Evolutionary conservation across 257 asterid genomes (phyloP).

Genomic region (Capsicum baccatum): DNA sequence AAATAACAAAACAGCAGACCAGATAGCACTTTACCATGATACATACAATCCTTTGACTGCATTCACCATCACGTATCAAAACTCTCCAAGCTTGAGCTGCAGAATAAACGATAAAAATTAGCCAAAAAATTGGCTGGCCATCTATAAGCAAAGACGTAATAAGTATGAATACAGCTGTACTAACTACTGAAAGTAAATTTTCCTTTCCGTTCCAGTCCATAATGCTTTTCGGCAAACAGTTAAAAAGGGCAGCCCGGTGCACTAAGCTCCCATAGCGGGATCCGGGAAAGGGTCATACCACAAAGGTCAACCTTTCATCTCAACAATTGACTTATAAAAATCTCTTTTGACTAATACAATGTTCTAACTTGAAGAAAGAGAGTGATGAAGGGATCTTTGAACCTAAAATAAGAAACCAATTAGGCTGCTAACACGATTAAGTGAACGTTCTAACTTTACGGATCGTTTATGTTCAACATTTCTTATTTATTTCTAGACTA

Average conservation of each 20-base stretch:
- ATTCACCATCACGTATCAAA: slow-evolving; percentile 57
- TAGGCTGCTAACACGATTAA: background rate
- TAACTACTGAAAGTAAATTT: background rate
- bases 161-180: background rate
- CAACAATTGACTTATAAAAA: background rate
- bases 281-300: no score
- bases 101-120: background rate
- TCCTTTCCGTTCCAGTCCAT: background rate
- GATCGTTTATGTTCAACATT: background rate
- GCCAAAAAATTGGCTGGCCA: background rate
- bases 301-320: no score
- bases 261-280: no score
- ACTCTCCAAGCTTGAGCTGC: slow-evolving; percentile 37
- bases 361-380: background rate
- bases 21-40: slow-evolving; percentile 59
- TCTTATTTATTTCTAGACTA: background rate
- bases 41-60: slow-evolving; percentile 70
- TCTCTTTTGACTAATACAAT: background rate
- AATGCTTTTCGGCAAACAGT: background rate
- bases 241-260: no score
- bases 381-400: background rate
- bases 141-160: background rate
- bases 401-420: slow-evolving; percentile 23
- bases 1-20: no score
- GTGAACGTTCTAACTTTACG: background rate